phyloP scores from a whole-genome alignment of 2,329 filamentous ascomycete genomes.

The Fusarium graminum region DNA sequence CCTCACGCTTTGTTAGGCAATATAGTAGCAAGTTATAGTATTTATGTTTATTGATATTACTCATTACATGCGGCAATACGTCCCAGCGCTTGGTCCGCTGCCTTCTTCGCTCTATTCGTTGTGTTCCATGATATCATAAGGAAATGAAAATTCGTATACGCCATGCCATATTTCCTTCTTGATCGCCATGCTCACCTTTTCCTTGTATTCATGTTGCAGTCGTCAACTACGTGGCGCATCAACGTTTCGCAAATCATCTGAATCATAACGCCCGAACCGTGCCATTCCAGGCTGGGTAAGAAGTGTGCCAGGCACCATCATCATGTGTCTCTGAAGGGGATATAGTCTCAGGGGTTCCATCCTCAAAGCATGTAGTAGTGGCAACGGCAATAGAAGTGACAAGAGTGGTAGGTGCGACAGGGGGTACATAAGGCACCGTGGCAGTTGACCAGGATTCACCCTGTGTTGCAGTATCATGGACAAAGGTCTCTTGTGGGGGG shows the following conservation, averaged over 20 bases:
- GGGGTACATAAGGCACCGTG: conserved; percentile 11
- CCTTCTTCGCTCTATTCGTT: conserved; percentile 39
- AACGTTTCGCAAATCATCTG: conserved; percentile 23
- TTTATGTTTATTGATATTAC: conserved; percentile 42
- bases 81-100: conserved; percentile 59
- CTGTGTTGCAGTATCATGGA: conserved; percentile 10
- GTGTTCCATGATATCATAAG: conserved; percentile 25
- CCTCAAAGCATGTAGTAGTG: conserved; percentile 21
- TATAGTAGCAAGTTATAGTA: neutral
- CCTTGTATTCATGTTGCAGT: neutral
- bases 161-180: conserved; percentile 25
- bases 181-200: conserved; percentile 22
- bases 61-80: conserved; percentile 49
- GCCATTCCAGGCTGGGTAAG: conserved; percentile 60
- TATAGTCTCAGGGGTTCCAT: conserved; percentile 20
- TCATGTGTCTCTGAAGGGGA: conserved; percentile 54
- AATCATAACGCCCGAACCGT: conserved; percentile 45
- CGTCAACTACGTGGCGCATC: conserved; percentile 2
- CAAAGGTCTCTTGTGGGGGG: conserved; percentile 24
- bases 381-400: conserved; percentile 20
- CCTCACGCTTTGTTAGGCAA: conserved; percentile 18
- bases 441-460: conserved; percentile 22
- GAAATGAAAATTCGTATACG: conserved; percentile 17
- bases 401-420: conserved; percentile 32
- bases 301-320: conserved; percentile 61